Evolutionary conservation across 495 filamentous ascomycete species (phyloP).

Genomic region (Stereocaulon alpinum): DNA sequence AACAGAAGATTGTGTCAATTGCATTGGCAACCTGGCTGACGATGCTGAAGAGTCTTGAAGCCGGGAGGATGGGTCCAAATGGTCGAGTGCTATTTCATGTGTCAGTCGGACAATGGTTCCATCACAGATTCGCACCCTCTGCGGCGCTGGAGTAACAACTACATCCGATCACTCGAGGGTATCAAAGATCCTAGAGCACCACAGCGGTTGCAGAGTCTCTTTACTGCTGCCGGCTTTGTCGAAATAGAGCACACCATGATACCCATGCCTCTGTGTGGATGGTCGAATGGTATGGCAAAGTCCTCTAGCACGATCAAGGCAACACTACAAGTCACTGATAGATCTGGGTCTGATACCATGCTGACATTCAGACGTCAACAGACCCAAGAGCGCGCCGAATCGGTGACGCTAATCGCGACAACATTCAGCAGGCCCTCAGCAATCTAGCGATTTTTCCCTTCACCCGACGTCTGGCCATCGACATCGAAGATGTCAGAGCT

Average conservation of each 20-base stretch:
- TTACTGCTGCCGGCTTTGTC: constrained; percentile 59
- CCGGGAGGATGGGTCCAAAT: constrained; percentile 84
- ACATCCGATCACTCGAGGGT: constrained; percentile 54
- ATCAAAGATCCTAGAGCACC: constrained; percentile 63
- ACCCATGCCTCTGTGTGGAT: constrained; percentile 60
- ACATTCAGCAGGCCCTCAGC: constrained; percentile 48
- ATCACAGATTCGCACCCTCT: constrained; percentile 62
- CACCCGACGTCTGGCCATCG: constrained; percentile 47
- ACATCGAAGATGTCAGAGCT: constrained; percentile 49
- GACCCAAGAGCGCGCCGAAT: constrained; percentile 53
- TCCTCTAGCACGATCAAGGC: not conserved
- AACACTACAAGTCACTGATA: not conserved
- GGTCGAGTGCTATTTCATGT: constrained; percentile 77
- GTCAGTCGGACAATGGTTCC: constrained; percentile 83
- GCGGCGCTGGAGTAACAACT: constrained; percentile 60
- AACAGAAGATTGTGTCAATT: not conserved
- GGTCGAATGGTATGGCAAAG: constrained; percentile 53
- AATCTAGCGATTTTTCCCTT: constrained; percentile 56
- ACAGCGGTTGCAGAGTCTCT: constrained; percentile 48
- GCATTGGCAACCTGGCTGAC: not conserved
- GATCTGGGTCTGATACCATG: not conserved
- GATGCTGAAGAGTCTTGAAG: constrained; percentile 41
- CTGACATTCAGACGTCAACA: constrained; percentile 22
- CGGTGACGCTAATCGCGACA: constrained; percentile 50
- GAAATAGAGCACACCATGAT: constrained; percentile 65